Evolutionary conservation across 1,139 yeast genomes (phyloP), one percentile per base, ranked within the genome.

Genomic region (Blastobotrys capitulatus): DNA sequence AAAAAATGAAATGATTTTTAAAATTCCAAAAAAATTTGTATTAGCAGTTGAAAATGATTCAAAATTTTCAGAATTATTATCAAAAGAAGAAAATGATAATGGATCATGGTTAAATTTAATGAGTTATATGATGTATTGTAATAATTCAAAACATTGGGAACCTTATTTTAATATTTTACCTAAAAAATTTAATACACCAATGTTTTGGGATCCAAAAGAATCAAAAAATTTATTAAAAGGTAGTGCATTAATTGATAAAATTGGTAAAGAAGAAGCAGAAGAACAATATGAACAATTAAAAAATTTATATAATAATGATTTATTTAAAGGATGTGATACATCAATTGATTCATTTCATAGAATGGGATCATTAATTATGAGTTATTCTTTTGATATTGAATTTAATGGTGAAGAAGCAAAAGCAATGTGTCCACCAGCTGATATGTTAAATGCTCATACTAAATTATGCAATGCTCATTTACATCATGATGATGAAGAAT

Each of bases 391-490:
- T 65, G 90, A 83, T 60, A 79, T 80, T 22, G 71, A 64, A 13
- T 65, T 61, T 1, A 67, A 61, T 6, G 72, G 64, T n/a, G 68
- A 63, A 1, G 65, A 59, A 15, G 70, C 65, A 7, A 90, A 92
- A 63, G 85, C 95, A 0, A 85, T 92, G 95, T 89, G 89, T 6
- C 96, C 97, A 0, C 70, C 89, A 47, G 97, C 97, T 0, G 97
- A 92, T 61, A 82, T 87, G 26, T 70, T 92, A 52, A 92, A 92
- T 61, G 90, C 97, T 0, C 92, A 89, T 61, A 84, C 96, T 0
- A 74, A 75, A 16, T 71, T 77, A n/a, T 82, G 81, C 61, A 90
- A 92, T 65, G 96, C 96, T 5, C 77, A 80, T 50, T 69, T 88
- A 52, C 59, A 66, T 59, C 57, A 60, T 45, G 59, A 61, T 16